A percentile compares a stretch with the other conserved stretches of the same genome.
Conservation (phyloP, 2,329 filamentous ascomycete genomes). For the Hymenoscyphus salicellus region DNA sequence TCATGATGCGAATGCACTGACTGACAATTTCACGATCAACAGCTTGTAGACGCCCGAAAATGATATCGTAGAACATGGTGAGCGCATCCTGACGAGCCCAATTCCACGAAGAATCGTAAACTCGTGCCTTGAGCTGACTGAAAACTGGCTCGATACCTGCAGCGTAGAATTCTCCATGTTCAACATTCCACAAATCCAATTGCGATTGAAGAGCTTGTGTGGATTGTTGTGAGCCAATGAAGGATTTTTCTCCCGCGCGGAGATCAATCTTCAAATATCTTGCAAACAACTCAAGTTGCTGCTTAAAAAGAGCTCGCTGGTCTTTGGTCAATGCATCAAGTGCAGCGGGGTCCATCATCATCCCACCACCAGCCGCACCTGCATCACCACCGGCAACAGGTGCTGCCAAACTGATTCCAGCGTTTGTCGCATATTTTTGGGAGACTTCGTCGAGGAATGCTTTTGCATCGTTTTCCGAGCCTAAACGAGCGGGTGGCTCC, state of each 20-base stretch:
- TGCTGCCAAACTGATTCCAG: conserved; percentile 79
- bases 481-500: conserved; percentile 85
- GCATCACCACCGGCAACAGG: conserved; percentile 71
- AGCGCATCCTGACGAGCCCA: conserved; percentile 97
- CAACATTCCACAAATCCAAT: conserved; percentile 88
- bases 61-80: conserved; percentile 98
- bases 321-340: conserved; percentile 97
- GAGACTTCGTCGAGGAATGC: conserved; percentile 83
- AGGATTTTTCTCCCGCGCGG: conserved; percentile 92
- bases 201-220: conserved; percentile 87
- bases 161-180: conserved; percentile 96
- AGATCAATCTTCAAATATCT: conserved; percentile 97
- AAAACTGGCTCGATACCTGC: conserved; percentile 92
- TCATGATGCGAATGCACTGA: conserved; percentile 99
- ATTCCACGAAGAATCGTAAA: conserved; percentile 99
- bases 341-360: conserved; percentile 99
- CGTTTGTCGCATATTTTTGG: conserved; percentile 82
- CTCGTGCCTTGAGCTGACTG: conserved; percentile 86
- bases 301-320: conserved; percentile 93
- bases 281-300: conserved; percentile 92
- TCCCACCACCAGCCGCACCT: conserved; percentile 69
- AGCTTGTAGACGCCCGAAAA: conserved; percentile 88
- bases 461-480: conserved; percentile 88
- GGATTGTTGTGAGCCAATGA: conserved; percentile 78
- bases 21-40: conserved; percentile 98